Conservation (phyloP, 108 stramenopile genomes). For the Discostella pseudostelligera region DNA sequence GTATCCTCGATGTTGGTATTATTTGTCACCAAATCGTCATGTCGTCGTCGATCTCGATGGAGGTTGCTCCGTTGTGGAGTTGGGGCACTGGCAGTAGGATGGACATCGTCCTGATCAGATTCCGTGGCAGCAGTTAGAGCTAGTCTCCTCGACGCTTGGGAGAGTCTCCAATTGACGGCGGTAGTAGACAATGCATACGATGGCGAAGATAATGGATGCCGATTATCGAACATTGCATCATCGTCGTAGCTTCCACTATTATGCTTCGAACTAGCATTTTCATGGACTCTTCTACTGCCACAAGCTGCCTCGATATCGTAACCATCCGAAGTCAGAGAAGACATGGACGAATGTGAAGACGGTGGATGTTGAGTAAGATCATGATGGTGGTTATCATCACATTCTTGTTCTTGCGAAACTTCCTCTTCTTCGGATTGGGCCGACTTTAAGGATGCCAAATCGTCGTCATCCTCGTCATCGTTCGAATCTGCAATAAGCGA, state of each 20-base stretch:
- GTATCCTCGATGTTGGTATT: not conserved
- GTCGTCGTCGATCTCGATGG: not conserved
- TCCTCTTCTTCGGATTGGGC: not conserved
- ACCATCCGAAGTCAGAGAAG: slow-evolving; percentile 28
- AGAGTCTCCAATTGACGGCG: not conserved
- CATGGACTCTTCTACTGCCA: not conserved
- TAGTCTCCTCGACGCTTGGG: slow-evolving; percentile 3
- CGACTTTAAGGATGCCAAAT: not conserved
- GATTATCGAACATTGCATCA: not conserved
- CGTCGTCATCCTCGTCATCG: not conserved
- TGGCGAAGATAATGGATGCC: too few relatives aligned
- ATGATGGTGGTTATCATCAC: not conserved
- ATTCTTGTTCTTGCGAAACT: slow-evolving; percentile 5
- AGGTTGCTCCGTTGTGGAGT: slow-evolving; percentile 8
- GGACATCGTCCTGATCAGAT: slow-evolving; percentile 7
- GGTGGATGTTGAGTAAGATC: slow-evolving; percentile 9
- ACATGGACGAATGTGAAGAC: slow-evolving; percentile 17
- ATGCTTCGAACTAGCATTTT: not conserved
- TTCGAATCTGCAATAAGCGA: slow-evolving; percentile 2
- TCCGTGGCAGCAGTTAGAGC: not conserved
- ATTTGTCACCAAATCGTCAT: not conserved
- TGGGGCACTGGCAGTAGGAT: not conserved
- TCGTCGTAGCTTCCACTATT: not conserved
- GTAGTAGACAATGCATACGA: too few relatives aligned
- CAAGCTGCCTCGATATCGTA: slow-evolving; percentile 21